Percentiles rank a stretch among this genome's conserved stretches.
phyloP scores from a whole-genome alignment of 352 stramenopile genomes.

The Globisporangium polare region DNA sequence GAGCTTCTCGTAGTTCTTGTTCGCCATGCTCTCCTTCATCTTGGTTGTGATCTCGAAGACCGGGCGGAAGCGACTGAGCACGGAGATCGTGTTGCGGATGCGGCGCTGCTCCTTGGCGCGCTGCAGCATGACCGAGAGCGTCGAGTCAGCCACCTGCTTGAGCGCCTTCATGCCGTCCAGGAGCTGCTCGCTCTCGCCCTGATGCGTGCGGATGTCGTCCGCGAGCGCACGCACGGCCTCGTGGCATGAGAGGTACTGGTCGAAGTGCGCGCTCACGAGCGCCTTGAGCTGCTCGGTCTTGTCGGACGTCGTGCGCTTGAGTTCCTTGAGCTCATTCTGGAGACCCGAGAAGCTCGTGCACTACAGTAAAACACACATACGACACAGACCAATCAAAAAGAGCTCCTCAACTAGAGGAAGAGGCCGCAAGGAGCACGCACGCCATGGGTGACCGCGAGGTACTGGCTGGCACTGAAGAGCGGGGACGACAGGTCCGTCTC shows the following conservation, averaged over 20 bases:
- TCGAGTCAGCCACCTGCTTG: constrained; percentile 56
- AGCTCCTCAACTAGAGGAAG: neutral
- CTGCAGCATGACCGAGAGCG: constrained; percentile 73
- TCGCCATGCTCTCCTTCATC: constrained; percentile 65
- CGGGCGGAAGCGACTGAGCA: constrained; percentile 60
- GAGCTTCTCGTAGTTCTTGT: constrained; percentile 67
- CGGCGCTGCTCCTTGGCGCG: constrained; percentile 69
- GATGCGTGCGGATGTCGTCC: constrained; percentile 58
- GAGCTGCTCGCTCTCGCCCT: constrained; percentile 53
- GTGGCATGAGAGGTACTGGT: constrained; percentile 82
- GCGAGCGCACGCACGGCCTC: constrained; percentile 62
- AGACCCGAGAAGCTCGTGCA: constrained; percentile 57
- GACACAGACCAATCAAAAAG: neutral
- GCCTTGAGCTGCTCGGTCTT: constrained; percentile 84
- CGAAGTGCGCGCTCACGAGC: constrained; percentile 76
- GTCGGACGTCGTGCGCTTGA: constrained; percentile 72
- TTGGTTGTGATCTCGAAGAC: constrained; percentile 74
- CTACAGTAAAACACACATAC: constrained; percentile 21
- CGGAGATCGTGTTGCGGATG: constrained; percentile 68
- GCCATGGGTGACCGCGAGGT: constrained; percentile 59
- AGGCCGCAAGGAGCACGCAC: constrained; percentile 21
- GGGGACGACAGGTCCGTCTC: constrained; percentile 61
- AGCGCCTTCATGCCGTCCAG: constrained; percentile 51
- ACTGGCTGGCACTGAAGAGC: constrained; percentile 53
- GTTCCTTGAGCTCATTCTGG: constrained; percentile 56